Conservation (phyloP, 805 yeast genomes). For the Candida dendrica region DNA sequence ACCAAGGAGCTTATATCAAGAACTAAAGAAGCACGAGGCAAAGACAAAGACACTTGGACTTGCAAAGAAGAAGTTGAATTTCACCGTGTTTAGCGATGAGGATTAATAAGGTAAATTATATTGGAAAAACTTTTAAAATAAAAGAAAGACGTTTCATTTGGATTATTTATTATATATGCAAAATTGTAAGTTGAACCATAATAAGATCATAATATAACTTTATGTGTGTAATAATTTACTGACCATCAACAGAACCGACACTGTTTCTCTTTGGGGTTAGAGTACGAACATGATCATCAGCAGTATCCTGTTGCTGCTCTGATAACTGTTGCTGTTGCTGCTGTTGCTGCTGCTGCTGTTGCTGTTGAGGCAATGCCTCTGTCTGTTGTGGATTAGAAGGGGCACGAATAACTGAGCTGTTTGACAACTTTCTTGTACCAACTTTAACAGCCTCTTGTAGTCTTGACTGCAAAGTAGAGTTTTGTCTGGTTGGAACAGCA, state of each 20-base stretch:
- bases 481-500: constrained; percentile 8
- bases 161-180: too few species aligned
- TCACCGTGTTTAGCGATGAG: constrained; percentile 1
- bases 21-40: constrained; percentile 1
- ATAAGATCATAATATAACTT: too few species aligned
- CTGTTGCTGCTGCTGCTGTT: neutral
- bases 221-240: too few species aligned
- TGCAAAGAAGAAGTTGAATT: neutral
- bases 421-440: constrained; percentile 2
- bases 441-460: constrained; percentile 19
- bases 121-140: too few species aligned
- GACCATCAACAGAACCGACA: too few species aligned
- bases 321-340: neutral
- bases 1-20: constrained; percentile 23
- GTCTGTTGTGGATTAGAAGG: neutral
- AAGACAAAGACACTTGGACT: neutral
- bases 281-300: neutral
- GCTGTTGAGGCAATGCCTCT: too few species aligned
- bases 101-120: neutral
- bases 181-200: too few species aligned
- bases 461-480: constrained; percentile 16
- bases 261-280: too few species aligned
- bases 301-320: too few species aligned
- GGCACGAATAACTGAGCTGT: neutral
- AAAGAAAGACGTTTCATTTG: too few species aligned